These are phyloP conservation scores for Xylaria sp. DNA, from an alignment of 495 filamentous ascomycete species.

Conservation along the genomic window DNA sequence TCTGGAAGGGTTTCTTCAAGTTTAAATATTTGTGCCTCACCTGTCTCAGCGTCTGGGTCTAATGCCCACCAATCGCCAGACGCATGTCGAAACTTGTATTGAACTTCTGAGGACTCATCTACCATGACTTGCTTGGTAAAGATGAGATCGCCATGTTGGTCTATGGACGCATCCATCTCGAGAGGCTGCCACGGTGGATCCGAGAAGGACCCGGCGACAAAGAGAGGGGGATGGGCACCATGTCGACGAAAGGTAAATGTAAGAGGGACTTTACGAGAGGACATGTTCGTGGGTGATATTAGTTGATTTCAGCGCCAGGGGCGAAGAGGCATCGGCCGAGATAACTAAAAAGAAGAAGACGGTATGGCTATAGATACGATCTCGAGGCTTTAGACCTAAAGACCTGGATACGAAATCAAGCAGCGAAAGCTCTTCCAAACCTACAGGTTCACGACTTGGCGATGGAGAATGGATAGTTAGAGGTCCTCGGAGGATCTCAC, in stretches of 20 bases:
- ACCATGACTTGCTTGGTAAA: conserved; percentile 57
- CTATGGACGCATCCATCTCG: conserved; percentile 61
- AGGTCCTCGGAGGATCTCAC: not conserved
- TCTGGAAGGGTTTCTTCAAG: not conserved
- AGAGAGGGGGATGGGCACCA: conserved; percentile 66
- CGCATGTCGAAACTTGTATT: conserved; percentile 75
- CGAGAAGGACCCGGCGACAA: conserved; percentile 69
- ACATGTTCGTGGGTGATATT: conserved; percentile 38
- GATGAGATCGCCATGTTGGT: conserved; percentile 50
- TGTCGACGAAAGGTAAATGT: conserved; percentile 65
- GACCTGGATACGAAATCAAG: not conserved
- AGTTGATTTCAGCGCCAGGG: not conserved
- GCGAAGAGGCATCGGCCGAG: not conserved
- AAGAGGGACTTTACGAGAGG: conserved; percentile 47
- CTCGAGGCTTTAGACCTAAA: not conserved
- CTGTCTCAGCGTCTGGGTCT: conserved; percentile 60
- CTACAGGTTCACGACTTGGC: not conserved
- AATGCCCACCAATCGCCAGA: conserved; percentile 69
- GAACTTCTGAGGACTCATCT: conserved; percentile 57
- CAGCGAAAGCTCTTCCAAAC: not conserved
- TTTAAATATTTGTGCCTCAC: conserved; percentile 40
- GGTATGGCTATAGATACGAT: not conserved
- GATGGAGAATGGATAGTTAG: not conserved
- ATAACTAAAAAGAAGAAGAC: not conserved
- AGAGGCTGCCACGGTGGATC: conserved; percentile 67